Evolutionary conservation across 2,329 filamentous ascomycete species (phyloP), one percentile per base, ranked within the genome.

Genomic region (Fusarium napiforme): DNA sequence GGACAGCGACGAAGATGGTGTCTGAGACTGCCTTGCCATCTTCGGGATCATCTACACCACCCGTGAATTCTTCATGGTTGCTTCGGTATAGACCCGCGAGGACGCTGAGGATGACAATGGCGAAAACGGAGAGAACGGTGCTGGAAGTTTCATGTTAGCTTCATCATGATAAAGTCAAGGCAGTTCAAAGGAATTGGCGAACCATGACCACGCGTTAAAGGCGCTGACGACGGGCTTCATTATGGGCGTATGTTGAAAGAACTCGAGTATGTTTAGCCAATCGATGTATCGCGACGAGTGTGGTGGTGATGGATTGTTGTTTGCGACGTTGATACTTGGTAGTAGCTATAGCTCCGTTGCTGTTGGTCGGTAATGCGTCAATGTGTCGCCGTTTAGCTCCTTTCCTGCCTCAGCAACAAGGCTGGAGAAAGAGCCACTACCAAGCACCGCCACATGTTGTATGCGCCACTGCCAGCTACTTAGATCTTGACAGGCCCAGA

Each of bases 161-260:
- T 63, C 53, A 50, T 69, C 65, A 67, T 72, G 59, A 64, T 58
- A 62, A 47, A 43, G 49, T 46, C 50, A 56, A 72, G 64, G 43
- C 32, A 60, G 57, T 43, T 40, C 47, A 64, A 47, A 42, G 53
- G 74, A 55, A 64, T 73, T 68, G 67, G 83, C 90, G 81, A 87
- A 98, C 95, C 95, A 97, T 86, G 92, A 94, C 95, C 95, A 98
- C 80, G 95, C 96, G 86, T 97, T 95, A 86, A 95, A 89, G 76
- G 94, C 92, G 81, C 94, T 93, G 78, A 98, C 93, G 81, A 98
- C 87, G 77, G 96, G 95, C 92, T 98, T 98, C 95, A 98, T 98
- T 81, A 79, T 90, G 86, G 83, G 64, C 66, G 50, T 21, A 21
- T 60, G 32, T 14, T 52, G 34, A 15, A 65, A 65, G 37, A 45